phyloP scores from a whole-genome alignment of 768 basidiomycete genomes.

The Fomitopsis serialis region DNA sequence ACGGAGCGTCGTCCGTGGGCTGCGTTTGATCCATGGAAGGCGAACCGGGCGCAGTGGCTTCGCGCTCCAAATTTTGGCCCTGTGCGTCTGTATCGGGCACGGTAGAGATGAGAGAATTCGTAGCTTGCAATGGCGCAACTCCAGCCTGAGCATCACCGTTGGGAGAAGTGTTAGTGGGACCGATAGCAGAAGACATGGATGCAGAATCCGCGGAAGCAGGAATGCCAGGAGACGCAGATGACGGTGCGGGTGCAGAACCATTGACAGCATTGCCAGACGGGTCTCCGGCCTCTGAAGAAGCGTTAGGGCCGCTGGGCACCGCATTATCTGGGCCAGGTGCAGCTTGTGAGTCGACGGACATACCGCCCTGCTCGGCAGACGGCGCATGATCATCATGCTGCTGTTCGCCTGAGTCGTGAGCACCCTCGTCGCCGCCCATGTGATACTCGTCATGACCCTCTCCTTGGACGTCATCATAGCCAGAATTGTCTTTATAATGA shows the following conservation, averaged over 20 bases:
- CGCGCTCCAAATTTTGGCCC: background rate
- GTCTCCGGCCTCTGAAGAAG: slow-evolving; percentile 4
- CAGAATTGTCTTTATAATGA: slow-evolving; percentile 42
- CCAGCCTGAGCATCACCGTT: slow-evolving; percentile 40
- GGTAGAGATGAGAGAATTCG: slow-evolving; percentile 46
- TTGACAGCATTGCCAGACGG: slow-evolving; percentile 9
- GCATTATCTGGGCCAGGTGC: slow-evolving; percentile 6
- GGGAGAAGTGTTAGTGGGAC: slow-evolving; percentile 34
- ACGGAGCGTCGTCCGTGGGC: slow-evolving; percentile 5
- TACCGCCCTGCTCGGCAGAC: slow-evolving; percentile 1
- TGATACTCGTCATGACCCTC: slow-evolving; percentile 16
- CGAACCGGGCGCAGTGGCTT: background rate
- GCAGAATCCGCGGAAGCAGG: slow-evolving; percentile 44
- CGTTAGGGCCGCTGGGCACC: slow-evolving; percentile 8
- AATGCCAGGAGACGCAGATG: slow-evolving; percentile 23
- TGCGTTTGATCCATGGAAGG: slow-evolving; percentile 10
- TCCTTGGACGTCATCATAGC: slow-evolving; percentile 32
- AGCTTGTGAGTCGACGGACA: slow-evolving; percentile 5
- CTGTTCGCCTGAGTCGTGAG: slow-evolving; percentile 12
- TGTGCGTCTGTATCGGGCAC: slow-evolving; percentile 40
- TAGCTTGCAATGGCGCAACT: slow-evolving; percentile 34
- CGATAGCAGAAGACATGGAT: slow-evolving; percentile 30
- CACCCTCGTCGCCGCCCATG: slow-evolving; percentile 16
- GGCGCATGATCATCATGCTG: slow-evolving; percentile 15
- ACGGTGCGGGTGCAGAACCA: slow-evolving; percentile 11